Evolutionary conservation across 1,284 basidiomycete genomes (phyloP), one percentile per base, ranked within the genome.

Genomic region (Singerocomus inundabilis): DNA sequence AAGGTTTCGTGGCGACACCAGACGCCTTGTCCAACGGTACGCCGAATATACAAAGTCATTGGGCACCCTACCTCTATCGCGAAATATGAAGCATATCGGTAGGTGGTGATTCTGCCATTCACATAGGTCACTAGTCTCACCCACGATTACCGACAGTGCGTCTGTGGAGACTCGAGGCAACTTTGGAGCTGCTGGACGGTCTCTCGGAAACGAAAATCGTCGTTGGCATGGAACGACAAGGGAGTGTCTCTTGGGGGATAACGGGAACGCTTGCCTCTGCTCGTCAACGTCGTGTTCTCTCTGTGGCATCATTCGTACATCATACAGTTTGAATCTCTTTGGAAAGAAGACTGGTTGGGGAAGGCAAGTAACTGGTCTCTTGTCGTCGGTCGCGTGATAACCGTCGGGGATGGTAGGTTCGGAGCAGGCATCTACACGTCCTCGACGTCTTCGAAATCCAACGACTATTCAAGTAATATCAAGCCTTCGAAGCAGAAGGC

Each of bases 341-440:
- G 80, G 80, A 6, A 81, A 78, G 69, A 83, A 82, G 70, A 84
- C 82, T 8, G 79, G 79, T 11, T 84, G 81, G 80, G 80, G 83
- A 57, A 76, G 81, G 78, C 77, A 61, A 51, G 69, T 55, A 28
- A 36, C 34, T 35, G 12, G 25, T 46, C 48, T 42, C 36, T 8
- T 30, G 24, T 32, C 1, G n/a, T 30, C 0, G 15, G 36, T 35
- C 15, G 9, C 13, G 30, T 55, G 31, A 52, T 56, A 33, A 59
- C 41, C 28, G 11, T 34, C 42, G 36, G 10, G 39, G 37, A 38
- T 21, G 39, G 12, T 45, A 81, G 81, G 52, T 85, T 84, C 47
- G 84, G 84, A 34, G 76, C 66, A 3, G 65, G 65, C 30, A 69
- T 67, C 36, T 73, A 67, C 38, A 74, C 73, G 5, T 75, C 72